Percentiles rank a stretch among this genome's conserved stretches.
These are phyloP conservation scores for Phlebiopsis flavidoalba DNA, from an alignment of 768 basidiomycete species.

Conservation along the genomic window DNA sequence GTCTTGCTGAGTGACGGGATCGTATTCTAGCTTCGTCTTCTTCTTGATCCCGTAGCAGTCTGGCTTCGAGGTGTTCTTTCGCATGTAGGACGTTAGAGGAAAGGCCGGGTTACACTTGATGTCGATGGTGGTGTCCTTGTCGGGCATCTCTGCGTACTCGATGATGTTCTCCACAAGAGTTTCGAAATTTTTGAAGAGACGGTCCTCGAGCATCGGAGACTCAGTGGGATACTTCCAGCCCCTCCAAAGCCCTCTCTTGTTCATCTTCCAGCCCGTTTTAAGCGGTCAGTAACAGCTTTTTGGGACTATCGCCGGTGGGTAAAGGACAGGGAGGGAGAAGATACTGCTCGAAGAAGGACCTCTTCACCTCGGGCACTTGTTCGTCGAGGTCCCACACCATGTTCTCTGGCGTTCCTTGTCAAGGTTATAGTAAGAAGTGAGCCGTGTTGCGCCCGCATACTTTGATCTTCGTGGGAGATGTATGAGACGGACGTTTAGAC, in stretches of 20 bases:
- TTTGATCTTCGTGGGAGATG: too few relatives aligned
- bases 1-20: not conserved
- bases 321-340: too few relatives aligned
- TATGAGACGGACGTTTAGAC: too few relatives aligned
- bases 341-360: too few relatives aligned
- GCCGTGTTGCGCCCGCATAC: too few relatives aligned
- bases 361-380: too few relatives aligned
- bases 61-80: not conserved
- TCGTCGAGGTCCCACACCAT: too few relatives aligned
- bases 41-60: not conserved
- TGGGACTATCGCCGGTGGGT: too few relatives aligned
- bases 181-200: not conserved
- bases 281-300: too few relatives aligned
- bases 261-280: too few relatives aligned
- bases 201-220: not conserved
- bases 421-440: too few relatives aligned
- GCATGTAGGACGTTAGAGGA: not conserved
- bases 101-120: not conserved
- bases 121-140: not conserved
- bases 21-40: not conserved
- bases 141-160: not conserved
- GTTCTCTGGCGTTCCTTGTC: too few relatives aligned
- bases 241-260: not conserved
- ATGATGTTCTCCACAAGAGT: not conserved
- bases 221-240: not conserved